Percentiles rank a stretch among this genome's conserved stretches.
Conservation (phyloP, 345 rosid genomes). For the Carallia brachiata region DNA sequence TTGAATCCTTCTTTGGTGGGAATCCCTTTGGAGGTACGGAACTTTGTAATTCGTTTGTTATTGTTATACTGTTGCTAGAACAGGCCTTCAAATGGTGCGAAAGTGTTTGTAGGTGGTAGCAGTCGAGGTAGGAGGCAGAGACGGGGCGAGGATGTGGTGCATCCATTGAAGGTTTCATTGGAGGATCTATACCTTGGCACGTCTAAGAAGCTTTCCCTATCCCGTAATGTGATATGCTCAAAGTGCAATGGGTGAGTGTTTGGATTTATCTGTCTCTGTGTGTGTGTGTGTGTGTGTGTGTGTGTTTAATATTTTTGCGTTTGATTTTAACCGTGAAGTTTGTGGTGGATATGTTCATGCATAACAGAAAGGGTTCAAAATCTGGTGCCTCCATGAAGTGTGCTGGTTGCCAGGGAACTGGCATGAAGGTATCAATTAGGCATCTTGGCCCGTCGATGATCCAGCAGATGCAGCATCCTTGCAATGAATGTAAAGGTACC, state of each 20-base stretch:
- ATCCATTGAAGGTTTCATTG: constrained; percentile 68
- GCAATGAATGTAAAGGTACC: constrained; percentile 87
- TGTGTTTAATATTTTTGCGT: not conserved
- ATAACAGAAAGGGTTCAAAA: constrained; percentile 77
- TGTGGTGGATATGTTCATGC: not conserved
- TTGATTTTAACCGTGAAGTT: not conserved
- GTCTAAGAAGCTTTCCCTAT: constrained; percentile 78
- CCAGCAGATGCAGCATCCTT: constrained; percentile 91
- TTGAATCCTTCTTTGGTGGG: constrained; percentile 78
- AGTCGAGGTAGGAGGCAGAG: constrained; percentile 83
- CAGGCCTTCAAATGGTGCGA: not conserved
- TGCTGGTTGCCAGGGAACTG: constrained; percentile 76
- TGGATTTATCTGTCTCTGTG: too few relatives aligned
- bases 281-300: too few relatives aligned
- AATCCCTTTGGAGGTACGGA: constrained; percentile 62
- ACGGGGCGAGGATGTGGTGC: constrained; percentile 84
- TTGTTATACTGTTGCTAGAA: not conserved
- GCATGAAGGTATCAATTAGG: constrained; percentile 84
- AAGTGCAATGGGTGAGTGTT: constrained; percentile 75
- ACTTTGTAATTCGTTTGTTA: not conserved
- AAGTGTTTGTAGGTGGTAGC: constrained; percentile 45
- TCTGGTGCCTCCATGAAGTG: constrained; percentile 81
- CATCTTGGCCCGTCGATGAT: constrained; percentile 91
- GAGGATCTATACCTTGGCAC: constrained; percentile 80
- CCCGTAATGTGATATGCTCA: constrained; percentile 74